Conservation (phyloP, 2,329 filamentous ascomycete genomes). For the Canariomyces notabilis region DNA sequence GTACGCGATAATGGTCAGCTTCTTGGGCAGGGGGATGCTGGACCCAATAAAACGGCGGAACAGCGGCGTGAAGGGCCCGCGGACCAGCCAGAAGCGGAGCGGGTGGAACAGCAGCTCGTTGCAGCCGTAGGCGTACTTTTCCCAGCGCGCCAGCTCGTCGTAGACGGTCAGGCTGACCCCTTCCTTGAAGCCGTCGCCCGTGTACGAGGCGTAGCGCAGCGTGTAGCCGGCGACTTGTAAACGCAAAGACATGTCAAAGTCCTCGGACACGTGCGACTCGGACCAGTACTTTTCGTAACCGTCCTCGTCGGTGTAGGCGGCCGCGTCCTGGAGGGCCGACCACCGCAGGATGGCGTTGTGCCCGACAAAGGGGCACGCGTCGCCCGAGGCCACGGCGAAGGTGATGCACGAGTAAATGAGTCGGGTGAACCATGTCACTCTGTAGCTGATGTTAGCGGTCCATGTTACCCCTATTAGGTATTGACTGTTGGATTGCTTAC, state of each 20-base stretch:
- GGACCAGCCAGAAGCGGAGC: conserved; percentile 54
- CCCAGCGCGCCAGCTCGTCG: conserved; percentile 77
- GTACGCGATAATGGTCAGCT: conserved; percentile 44
- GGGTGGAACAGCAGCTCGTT: conserved; percentile 73
- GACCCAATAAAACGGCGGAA: conserved; percentile 59
- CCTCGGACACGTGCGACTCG: conserved; percentile 71
- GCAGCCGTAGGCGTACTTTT: conserved; percentile 81
- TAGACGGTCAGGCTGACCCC: conserved; percentile 79
- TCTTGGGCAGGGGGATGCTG: conserved; percentile 47
- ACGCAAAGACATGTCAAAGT: conserved; percentile 76
- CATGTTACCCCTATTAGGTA: too few species aligned
- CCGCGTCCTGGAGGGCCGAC: conserved; percentile 67
- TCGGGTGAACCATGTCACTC: conserved; percentile 66
- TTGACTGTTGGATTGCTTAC: conserved; percentile 7
- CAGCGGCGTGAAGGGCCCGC: conserved; percentile 60
- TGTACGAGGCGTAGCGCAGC: conserved; percentile 64
- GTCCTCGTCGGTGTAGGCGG: conserved; percentile 61
- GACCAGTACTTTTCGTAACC: conserved; percentile 77
- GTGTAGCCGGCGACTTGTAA: conserved; percentile 65
- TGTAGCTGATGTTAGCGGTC: conserved; percentile 54
- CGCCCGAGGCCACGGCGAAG: conserved; percentile 67
- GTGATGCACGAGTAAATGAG: conserved; percentile 71
- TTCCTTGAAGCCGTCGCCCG: conserved; percentile 68
- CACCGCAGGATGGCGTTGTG: conserved; percentile 73
- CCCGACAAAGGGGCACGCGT: conserved; percentile 72